Base-by-base conservation (phyloP, 225 moss, liverwort and hornwort species). In the Lunularia cruciata region DNA sequence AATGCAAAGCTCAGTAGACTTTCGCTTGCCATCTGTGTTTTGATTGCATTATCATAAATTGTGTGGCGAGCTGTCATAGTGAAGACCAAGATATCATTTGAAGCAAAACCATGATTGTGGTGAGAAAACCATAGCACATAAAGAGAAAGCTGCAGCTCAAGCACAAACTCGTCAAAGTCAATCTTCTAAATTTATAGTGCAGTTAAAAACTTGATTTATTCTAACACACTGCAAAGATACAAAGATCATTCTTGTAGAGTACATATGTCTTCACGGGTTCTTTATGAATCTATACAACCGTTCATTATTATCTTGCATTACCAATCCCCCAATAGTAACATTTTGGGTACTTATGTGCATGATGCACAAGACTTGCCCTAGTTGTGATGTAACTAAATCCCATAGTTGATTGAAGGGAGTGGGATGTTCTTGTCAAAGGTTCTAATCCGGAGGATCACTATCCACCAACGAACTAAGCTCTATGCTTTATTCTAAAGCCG, bases 21-120 rank as follows among this genome's bases (percentile, higher is more conserved):
- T n/a, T n/a, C n/a, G n/a, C n/a, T n/a, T n/a, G n/a, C n/a, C n/a
- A n/a, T n/a, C n/a, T n/a, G n/a, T n/a, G n/a, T n/a, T n/a, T n/a
- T n/a, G n/a, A n/a, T n/a, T n/a, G n/a, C n/a, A n/a, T n/a, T n/a
- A n/a, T n/a, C n/a, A n/a, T n/a, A n/a, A n/a, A n/a, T n/a, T n/a
- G n/a, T n/a, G n/a, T n/a, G n/a, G 48, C 68, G 74, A 77, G 46
- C 75, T 47, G 82, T 62, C 57, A 33, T 63, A 13, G 20, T 78
- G 68, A 78, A 83, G 75, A 78, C 75, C 3, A 83, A 83, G 64
- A 83, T 83, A 34, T 63, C 75, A 3, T 47, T 83, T 11, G 82
- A 83, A 78, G 82, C 47, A 78, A 66, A 54, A 69, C 68, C 23
- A 78, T 83, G 82, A 75, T 65, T 10, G 78, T 83, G 82, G 82